Percentiles rank a stretch among this genome's conserved stretches.
These are phyloP conservation scores for Boletus barrowsii DNA, from an alignment of 768 basidiomycete species.

Conservation along the genomic window DNA sequence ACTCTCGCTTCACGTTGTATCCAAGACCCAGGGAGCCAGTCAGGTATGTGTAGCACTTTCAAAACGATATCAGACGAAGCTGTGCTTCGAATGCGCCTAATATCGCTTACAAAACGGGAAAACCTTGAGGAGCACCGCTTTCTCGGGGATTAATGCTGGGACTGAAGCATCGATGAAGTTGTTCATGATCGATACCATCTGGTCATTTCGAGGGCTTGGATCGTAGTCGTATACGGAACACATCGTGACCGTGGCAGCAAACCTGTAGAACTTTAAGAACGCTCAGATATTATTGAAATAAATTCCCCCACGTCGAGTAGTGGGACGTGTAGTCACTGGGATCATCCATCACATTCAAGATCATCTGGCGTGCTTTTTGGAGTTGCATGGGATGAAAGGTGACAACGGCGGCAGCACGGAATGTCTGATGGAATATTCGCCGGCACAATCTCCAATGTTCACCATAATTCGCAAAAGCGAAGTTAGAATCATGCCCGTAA, in stretches of 20 bases:
- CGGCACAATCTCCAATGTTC: slow-evolving; percentile 9
- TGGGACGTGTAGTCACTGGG: slow-evolving; percentile 5
- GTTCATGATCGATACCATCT: slow-evolving; percentile 13
- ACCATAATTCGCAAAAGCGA: neutral
- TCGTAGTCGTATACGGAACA: slow-evolving; percentile 21
- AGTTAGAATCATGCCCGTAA: slow-evolving; percentile 13
- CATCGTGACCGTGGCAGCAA: slow-evolving; percentile 32
- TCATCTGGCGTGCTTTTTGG: slow-evolving; percentile 8
- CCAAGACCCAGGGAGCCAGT: slow-evolving; percentile 23
- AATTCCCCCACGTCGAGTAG: slow-evolving; percentile 7
- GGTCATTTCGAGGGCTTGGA: slow-evolving; percentile 11
- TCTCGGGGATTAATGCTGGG: slow-evolving; percentile 10
- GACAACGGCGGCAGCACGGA: slow-evolving; percentile 1
- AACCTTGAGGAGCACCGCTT: slow-evolving; percentile 6
- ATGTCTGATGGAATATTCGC: slow-evolving; percentile 19
- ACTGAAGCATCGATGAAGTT: slow-evolving; percentile 7
- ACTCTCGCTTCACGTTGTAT: slow-evolving; percentile 12
- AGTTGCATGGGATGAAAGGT: slow-evolving; percentile 16
- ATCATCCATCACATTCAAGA: slow-evolving; percentile 8
- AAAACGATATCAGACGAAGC: neutral
- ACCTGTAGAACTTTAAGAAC: slow-evolving; percentile 16
- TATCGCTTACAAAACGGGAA: slow-evolving; percentile 18
- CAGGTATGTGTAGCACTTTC: slow-evolving; percentile 27
- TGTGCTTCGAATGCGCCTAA: no score
- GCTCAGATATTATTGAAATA: neutral